Evolutionary conservation across 75 land plant species (phyloP).

Genomic region (Sequoiadendron giganteum): DNA sequence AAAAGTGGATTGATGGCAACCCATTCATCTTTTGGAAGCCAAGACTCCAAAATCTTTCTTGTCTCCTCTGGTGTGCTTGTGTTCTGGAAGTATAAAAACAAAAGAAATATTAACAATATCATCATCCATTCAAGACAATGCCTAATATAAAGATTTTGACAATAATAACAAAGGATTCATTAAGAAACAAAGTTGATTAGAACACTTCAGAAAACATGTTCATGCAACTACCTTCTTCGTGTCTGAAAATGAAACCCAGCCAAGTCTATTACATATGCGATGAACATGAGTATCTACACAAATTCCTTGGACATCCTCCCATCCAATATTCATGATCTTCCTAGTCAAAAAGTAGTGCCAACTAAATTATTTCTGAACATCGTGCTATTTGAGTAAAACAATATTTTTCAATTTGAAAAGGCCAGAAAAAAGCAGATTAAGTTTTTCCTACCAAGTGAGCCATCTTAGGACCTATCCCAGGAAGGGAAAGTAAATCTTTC

Average conservation of each 20-base stretch:
- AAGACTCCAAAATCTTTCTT: conserved; percentile 60
- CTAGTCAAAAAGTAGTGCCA: neutral
- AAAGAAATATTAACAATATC: neutral
- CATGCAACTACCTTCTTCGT: conserved; percentile 37
- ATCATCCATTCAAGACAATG: neutral
- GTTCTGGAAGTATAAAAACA: conserved; percentile 37
- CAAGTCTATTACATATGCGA: conserved; percentile 81
- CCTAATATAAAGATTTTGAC: neutral
- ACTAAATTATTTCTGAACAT: neutral
- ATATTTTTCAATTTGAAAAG: neutral
- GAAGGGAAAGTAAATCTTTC: conserved; percentile 66
- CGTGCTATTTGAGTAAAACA: neutral
- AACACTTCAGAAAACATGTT: neutral
- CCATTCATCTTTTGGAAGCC: conserved; percentile 97
- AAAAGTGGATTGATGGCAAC: conserved; percentile 77
- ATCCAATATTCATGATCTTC: conserved; percentile 86
- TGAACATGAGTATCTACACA: conserved; percentile 98
- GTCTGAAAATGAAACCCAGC: conserved; percentile 69
- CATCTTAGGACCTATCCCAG: conserved; percentile 95
- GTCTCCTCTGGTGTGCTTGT: conserved; percentile 86
- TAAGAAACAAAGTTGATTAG: conserved; percentile 1
- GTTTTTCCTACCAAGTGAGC: conserved; percentile 71
- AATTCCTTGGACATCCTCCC: conserved; percentile 90
- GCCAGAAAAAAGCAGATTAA: neutral
- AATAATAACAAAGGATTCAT: neutral